Percentiles rank a stretch among this genome's conserved stretches.
These are phyloP conservation scores for Teratosphaeria epicoccoides DNA, from an alignment of 2,329 filamentous ascomycete species.

Conservation along the genomic window DNA sequence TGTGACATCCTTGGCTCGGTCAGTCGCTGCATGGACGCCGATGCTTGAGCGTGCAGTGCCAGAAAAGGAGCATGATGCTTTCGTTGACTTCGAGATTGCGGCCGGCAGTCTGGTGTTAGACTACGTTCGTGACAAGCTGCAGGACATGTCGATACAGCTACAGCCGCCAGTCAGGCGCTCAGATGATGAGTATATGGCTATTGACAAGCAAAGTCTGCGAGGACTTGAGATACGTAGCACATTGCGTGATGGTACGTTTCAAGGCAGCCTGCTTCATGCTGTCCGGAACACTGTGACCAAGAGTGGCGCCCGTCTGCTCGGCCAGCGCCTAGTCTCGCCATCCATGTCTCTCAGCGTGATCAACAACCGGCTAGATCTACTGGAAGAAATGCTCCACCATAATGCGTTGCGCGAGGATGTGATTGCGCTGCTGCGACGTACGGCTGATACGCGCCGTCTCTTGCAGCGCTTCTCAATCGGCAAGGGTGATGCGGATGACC, in stretches of 20 bases:
- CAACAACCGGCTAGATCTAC: constrained; percentile 67
- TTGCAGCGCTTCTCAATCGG: constrained; percentile 92
- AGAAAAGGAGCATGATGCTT: constrained; percentile 40
- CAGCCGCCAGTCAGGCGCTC: constrained; percentile 70
- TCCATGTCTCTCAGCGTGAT: constrained; percentile 79
- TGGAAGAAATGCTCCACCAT: constrained; percentile 60
- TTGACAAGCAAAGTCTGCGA: constrained; percentile 84
- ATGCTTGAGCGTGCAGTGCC: constrained; percentile 68
- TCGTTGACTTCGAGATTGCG: constrained; percentile 57
- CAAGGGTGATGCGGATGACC: constrained; percentile 81
- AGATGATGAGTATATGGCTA: constrained; percentile 67
- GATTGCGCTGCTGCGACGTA: constrained; percentile 56
- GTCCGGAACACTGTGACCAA: constrained; percentile 83
- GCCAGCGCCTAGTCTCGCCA: constrained; percentile 74
- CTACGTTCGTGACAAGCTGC: constrained; percentile 71
- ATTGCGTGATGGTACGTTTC: constrained; percentile 64
- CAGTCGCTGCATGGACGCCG: constrained; percentile 55
- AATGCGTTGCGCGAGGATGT: constrained; percentile 60
- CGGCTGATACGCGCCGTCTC: constrained; percentile 76
- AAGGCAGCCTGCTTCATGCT: constrained; percentile 83
- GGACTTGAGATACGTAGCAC: constrained; percentile 84
- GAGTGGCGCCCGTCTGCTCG: constrained; percentile 74
- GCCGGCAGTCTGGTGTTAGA: constrained; percentile 74
- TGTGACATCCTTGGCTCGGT: constrained; percentile 31
- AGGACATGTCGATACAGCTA: constrained; percentile 67